Evolutionary conservation across 768 basidiomycete species (phyloP).

Genomic region (Lentinula sp.): DNA sequence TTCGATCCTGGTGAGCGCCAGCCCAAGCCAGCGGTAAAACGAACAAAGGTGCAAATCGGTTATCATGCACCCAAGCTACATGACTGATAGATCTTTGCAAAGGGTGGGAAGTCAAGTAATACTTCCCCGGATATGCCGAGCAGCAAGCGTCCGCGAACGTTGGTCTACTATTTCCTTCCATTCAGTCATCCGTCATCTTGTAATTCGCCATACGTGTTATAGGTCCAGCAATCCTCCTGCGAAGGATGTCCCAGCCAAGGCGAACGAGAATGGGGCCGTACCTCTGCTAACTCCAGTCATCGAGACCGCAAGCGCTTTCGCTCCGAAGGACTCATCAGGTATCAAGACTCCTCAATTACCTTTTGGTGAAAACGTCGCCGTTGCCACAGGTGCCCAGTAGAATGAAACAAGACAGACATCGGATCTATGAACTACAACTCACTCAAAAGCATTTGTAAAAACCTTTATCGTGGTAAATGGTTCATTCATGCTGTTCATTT

Average conservation of each 20-base stretch:
- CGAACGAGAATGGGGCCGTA: conserved; percentile 33
- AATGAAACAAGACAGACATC: background rate
- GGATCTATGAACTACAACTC: background rate
- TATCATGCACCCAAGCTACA: background rate
- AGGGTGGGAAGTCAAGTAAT: conserved; percentile 61
- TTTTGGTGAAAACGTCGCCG: conserved; percentile 54
- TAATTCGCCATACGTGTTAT: conserved; percentile 21
- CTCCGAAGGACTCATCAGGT: conserved; percentile 36
- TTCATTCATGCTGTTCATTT: conserved; percentile 39
- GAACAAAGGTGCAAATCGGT: conserved; percentile 52
- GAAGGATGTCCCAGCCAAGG: conserved; percentile 24
- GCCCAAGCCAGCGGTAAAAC: conserved; percentile 63
- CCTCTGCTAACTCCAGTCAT: conserved; percentile 25
- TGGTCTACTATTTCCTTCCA: conserved; percentile 30
- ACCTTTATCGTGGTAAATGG: conserved; percentile 26
- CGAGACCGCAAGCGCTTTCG: conserved; percentile 31
- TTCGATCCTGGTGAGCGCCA: conserved; percentile 77
- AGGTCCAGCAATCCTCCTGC: conserved; percentile 31
- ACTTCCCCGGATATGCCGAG: conserved; percentile 68
- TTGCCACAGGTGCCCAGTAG: conserved; percentile 39
- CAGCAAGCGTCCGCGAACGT: conserved; percentile 72
- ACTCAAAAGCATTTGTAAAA: background rate
- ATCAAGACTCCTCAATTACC: conserved; percentile 58
- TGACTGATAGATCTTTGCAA: conserved; percentile 9
- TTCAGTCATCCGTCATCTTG: conserved; percentile 20